A percentile compares a stretch with the other conserved stretches of the same genome.
Conservation (phyloP, 208 protist genomes). For the Trypanosoma cruzi region DNA sequence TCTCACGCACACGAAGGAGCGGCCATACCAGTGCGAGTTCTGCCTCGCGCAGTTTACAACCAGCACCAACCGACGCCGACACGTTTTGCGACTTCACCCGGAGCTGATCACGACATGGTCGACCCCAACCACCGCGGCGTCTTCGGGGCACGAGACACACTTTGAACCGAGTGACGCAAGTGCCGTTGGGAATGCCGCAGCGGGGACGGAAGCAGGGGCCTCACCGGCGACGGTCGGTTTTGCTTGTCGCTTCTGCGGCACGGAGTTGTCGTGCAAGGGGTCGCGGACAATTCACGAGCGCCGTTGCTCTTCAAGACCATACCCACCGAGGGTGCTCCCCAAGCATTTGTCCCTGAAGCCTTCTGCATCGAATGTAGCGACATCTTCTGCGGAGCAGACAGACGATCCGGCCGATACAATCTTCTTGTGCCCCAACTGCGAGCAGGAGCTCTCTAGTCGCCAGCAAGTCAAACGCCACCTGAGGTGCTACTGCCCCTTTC, state of each 20-base stretch:
- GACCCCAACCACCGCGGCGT: slow-evolving; percentile 2
- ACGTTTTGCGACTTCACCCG: slow-evolving; percentile 44
- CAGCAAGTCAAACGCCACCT: slow-evolving; percentile 65
- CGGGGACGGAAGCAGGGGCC: background rate
- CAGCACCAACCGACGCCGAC: slow-evolving; percentile 53
- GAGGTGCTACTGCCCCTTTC: slow-evolving; percentile 80
- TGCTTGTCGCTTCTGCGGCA: slow-evolving; percentile 31
- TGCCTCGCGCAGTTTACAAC: slow-evolving; percentile 70
- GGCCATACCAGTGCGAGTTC: slow-evolving; percentile 63
- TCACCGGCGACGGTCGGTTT: background rate
- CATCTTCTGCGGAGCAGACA: background rate
- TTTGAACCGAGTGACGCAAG: background rate
- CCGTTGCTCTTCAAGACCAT: slow-evolving; percentile 27
- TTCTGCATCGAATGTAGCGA: background rate
- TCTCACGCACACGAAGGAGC: slow-evolving; percentile 63
- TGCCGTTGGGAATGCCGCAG: background rate
- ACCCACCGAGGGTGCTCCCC: slow-evolving; percentile 2
- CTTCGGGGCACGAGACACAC: background rate
- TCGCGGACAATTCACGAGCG: slow-evolving; percentile 42
- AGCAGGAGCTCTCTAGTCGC: slow-evolving; percentile 63
- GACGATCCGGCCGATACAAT: slow-evolving; percentile 4
- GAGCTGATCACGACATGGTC: slow-evolving; percentile 24
- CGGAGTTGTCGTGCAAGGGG: slow-evolving; percentile 40
- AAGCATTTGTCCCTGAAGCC: slow-evolving; percentile 5
- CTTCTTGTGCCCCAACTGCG: slow-evolving; percentile 64